Evolutionary conservation across 2,329 filamentous ascomycete species (phyloP), one percentile per base, ranked within the genome.

Genomic region (Pyricularia pennisetigena): DNA sequence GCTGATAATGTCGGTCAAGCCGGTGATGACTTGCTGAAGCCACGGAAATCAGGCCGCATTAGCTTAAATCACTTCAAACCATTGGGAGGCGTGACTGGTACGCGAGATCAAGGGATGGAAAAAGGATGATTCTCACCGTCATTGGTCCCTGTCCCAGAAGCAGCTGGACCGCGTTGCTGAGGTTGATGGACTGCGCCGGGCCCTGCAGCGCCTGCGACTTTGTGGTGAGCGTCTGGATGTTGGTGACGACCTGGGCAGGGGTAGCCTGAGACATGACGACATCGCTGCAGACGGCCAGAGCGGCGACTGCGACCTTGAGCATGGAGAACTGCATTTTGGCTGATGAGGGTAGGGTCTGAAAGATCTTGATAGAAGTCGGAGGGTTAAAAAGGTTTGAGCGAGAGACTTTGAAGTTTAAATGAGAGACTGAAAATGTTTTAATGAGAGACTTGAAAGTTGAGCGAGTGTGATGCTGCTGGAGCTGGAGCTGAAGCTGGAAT

Each of bases 1-100:
- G 0, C 35, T 49, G 10, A 77, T 69, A 30, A 79, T 78, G 7
- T 75, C 72, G 10, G 29, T 63, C 64, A 78, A 75, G 7, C 77
- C 77, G 0, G 8, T 1, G 29, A 79, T 74, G 30, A 79, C 70
- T 68, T 68, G 7, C 73, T 77, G 20, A 10, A 26, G 26, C 7
- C 41, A 20, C 16, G 16, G 16, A 6, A 3, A n/a, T 29, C 6
- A 35, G 4, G 24, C 6, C 10, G n/a, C 57, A 12, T 23, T 24
- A 24, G 57, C 16, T 54, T 7, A 12, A 5, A 54, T 54, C 41
- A 14, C 20, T 16, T 4, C 4, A 16, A 16, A n/a, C 4, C 4
- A 14, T 12, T 4, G 41, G 41, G 41, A 7, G 41, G 4, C 14
- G 41, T 54, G 20, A 16, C n/a, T n/a, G n/a, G n/a, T n/a, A n/a